phyloP scores from a whole-genome alignment of 2,329 filamentous ascomycete species.

The Ustulina deusta region DNA sequence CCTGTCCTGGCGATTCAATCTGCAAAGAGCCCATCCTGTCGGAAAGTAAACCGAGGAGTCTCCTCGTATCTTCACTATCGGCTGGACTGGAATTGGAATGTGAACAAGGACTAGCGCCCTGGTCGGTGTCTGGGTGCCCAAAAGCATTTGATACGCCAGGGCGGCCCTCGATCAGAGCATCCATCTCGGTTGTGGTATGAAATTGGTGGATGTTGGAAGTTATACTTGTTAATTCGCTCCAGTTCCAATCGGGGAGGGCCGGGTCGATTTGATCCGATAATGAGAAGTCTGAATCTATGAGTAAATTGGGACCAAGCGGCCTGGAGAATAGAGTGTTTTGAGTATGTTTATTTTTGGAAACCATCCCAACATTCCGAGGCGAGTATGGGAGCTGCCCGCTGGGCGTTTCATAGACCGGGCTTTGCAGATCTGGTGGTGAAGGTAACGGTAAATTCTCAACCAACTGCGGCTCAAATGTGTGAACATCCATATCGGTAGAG shows the following conservation, averaged over 20 bases:
- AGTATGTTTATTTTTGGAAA: background rate
- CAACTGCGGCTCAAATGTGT: background rate
- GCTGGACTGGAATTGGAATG: background rate
- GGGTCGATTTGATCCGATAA: background rate
- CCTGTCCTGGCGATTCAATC: slow-evolving; percentile 1
- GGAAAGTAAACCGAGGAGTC: background rate
- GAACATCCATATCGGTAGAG: background rate
- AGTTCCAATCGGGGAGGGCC: slow-evolving; percentile 2
- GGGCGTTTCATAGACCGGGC: background rate
- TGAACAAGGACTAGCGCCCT: background rate
- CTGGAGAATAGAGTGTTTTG: background rate
- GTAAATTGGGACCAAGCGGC: background rate
- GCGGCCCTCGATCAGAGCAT: background rate
- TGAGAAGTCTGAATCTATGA: background rate
- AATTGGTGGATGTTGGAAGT: background rate
- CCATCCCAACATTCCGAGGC: background rate
- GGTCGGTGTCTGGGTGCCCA: background rate
- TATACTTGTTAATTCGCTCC: background rate
- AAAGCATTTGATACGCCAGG: background rate
- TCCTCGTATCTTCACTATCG: background rate
- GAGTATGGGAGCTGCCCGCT: background rate
- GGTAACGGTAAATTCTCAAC: background rate
- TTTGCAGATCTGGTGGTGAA: slow-evolving; percentile 2
- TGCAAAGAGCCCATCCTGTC: slow-evolving; percentile 7
- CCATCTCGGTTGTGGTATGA: background rate